These are phyloP conservation scores for Lipomyces kockii DNA, from an alignment of 805 yeast genomes.

Conservation along the genomic window DNA sequence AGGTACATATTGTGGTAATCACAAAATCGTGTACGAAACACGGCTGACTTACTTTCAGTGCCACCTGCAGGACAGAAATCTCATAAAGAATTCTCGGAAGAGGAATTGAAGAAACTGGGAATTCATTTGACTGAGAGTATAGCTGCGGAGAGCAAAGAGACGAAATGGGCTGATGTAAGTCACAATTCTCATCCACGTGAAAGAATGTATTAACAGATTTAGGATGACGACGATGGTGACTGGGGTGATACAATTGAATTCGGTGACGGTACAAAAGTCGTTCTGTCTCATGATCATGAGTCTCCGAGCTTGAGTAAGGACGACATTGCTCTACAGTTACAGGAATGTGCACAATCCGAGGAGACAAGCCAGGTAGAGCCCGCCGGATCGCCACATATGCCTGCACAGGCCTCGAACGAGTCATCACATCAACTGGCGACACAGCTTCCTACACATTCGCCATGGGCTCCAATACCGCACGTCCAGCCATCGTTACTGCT, in stretches of 20 bases:
- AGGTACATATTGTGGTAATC: constrained; percentile 14
- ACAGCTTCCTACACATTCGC: constrained; percentile 22
- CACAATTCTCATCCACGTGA: neutral
- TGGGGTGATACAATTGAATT: constrained; percentile 41
- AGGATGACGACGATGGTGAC: constrained; percentile 48
- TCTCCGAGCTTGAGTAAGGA: neutral
- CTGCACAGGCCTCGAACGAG: constrained; percentile 6
- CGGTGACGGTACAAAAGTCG: constrained; percentile 40
- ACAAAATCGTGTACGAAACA: neutral
- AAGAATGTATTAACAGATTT: neutral
- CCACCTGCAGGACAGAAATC: constrained; percentile 5
- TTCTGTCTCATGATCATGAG: constrained; percentile 29
- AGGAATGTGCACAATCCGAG: neutral
- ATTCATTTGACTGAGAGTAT: constrained; percentile 45
- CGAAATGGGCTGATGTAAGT: constrained; percentile 46
- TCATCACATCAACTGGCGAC: constrained; percentile 1
- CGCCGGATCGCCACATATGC: neutral
- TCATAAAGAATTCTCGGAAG: constrained; percentile 41
- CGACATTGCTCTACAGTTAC: neutral
- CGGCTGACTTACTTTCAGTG: neutral
- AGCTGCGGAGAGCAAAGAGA: constrained; percentile 39
- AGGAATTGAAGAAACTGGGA: constrained; percentile 46
- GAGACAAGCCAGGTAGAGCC: neutral
- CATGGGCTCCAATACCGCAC: constrained; percentile 36
- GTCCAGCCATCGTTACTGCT: constrained; percentile 27